phyloP scores from a whole-genome alignment of 2,329 filamentous ascomycete species.

The Chrysoporthe deuterocubensis region DNA sequence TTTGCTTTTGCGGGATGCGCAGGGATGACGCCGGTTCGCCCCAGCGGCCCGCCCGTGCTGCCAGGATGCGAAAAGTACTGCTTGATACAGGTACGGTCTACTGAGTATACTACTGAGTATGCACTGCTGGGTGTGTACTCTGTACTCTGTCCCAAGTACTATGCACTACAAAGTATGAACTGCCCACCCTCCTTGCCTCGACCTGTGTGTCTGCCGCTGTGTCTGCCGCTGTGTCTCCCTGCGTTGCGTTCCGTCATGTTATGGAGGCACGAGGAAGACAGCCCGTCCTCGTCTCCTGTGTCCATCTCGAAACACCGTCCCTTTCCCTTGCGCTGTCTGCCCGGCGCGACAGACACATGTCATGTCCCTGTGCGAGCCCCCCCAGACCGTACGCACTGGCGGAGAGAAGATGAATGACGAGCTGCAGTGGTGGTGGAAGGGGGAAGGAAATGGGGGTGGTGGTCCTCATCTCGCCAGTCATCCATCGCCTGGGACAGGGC shows the following conservation, averaged over 20 bases:
- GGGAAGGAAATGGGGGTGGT: not conserved
- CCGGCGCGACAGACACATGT: not conserved
- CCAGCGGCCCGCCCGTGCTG: too few relatives aligned
- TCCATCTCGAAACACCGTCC: not conserved
- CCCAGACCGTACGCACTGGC: too few relatives aligned
- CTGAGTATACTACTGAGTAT: too few relatives aligned
- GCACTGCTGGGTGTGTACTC: too few relatives aligned
- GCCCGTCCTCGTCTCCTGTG: not conserved
- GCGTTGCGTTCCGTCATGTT: not conserved
- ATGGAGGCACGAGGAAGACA: not conserved
- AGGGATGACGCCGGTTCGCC: not conserved
- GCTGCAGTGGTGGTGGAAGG: not conserved
- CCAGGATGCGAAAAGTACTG: too few relatives aligned
- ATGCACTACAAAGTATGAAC: too few relatives aligned
- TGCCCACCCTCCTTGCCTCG: not conserved
- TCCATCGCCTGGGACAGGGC: not conserved
- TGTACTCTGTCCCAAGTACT: too few relatives aligned
- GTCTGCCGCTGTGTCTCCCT: not conserved
- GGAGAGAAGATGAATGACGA: not conserved
- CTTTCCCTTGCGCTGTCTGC: constrained; percentile 5
- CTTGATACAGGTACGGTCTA: too few relatives aligned
- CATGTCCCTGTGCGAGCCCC: not conserved
- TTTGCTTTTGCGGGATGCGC: not conserved
- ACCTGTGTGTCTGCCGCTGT: not conserved
- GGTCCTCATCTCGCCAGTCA: not conserved